These are phyloP conservation scores for Pilaira anomala DNA, from an alignment of 192 early-diverging fungal species.

Conservation along the genomic window DNA sequence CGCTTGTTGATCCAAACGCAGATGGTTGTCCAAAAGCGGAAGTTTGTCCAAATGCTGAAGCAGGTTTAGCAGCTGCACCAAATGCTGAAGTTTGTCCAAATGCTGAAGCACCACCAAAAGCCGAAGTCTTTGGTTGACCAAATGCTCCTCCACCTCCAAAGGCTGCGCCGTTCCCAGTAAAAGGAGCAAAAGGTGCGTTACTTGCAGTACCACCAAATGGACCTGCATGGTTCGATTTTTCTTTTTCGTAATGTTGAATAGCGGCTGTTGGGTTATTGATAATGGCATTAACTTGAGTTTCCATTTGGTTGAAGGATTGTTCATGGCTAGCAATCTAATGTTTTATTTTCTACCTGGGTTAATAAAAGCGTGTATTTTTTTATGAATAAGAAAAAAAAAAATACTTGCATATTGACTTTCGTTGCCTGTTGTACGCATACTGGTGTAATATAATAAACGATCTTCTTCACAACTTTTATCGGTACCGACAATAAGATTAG, in stretches of 20 bases:
- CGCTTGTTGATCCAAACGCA: conserved; percentile 18
- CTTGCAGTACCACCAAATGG: conserved; percentile 25
- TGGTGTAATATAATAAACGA: conserved; percentile 47
- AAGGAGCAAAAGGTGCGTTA: conserved; percentile 28
- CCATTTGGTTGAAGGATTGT: conserved; percentile 32
- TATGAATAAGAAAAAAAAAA: not conserved
- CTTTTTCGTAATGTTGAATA: conserved; percentile 36
- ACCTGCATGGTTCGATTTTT: conserved; percentile 21
- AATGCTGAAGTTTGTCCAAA: conserved; percentile 36
- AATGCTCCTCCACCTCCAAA: conserved; percentile 20
- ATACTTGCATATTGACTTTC: conserved; percentile 27
- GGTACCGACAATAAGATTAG: conserved; percentile 55
- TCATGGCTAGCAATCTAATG: conserved; percentile 38
- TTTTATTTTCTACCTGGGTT: no score
- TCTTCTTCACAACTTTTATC: conserved; percentile 66
- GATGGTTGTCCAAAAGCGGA: conserved; percentile 16
- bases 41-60: conserved; percentile 31
- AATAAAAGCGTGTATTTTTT: not conserved
- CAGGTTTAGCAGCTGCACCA: conserved; percentile 1
- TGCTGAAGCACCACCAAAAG: conserved; percentile 3
- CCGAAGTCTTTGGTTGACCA: conserved; percentile 1
- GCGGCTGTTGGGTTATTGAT: conserved; percentile 34
- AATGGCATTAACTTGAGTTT: conserved; percentile 40
- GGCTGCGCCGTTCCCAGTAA: conserved; percentile 17
- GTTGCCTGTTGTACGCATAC: conserved; percentile 29